These are phyloP conservation scores for Falciphora oryzae DNA, from an alignment of 2,329 filamentous ascomycete species.

Conservation along the genomic window DNA sequence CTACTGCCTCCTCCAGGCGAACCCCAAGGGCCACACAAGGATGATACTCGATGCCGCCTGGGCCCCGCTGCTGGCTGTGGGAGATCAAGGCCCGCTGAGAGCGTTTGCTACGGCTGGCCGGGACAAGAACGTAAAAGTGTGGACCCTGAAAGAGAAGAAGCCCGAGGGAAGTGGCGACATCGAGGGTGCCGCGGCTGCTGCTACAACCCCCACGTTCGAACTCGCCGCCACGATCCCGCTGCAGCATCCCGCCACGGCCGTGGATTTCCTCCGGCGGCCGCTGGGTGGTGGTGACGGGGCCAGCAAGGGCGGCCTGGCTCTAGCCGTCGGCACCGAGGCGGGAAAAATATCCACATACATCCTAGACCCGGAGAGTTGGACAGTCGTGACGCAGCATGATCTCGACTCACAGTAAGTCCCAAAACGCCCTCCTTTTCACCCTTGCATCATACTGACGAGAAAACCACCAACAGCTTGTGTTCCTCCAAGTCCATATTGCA, in stretches of 20 bases:
- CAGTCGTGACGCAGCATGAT: conserved; percentile 28
- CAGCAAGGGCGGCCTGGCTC: conserved; percentile 27
- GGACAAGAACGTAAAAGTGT: conserved; percentile 78
- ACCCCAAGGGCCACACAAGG: conserved; percentile 79
- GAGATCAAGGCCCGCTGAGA: conserved; percentile 17
- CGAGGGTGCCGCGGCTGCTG: background rate
- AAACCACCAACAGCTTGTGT: conserved; percentile 34
- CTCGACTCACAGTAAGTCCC: conserved; percentile 34
- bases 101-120: conserved; percentile 83
- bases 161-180: conserved; percentile 16
- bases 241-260: conserved; percentile 60
- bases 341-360: conserved; percentile 40
- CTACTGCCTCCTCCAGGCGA: conserved; percentile 57
- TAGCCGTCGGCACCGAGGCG: conserved; percentile 54
- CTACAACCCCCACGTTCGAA: conserved; percentile 31
- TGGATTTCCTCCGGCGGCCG: conserved; percentile 53
- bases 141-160: conserved; percentile 35
- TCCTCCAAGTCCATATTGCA: conserved; percentile 62
- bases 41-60: conserved; percentile 92
- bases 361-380: conserved; percentile 31
- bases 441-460: background rate
- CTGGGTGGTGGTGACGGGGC: conserved; percentile 17
- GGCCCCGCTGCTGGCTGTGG: conserved; percentile 49
- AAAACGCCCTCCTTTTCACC: too few relatives aligned
- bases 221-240: conserved; percentile 49